phyloP scores from a whole-genome alignment of 768 basidiomycete genomes.

The Porphyrellus cyaneotinctus region DNA sequence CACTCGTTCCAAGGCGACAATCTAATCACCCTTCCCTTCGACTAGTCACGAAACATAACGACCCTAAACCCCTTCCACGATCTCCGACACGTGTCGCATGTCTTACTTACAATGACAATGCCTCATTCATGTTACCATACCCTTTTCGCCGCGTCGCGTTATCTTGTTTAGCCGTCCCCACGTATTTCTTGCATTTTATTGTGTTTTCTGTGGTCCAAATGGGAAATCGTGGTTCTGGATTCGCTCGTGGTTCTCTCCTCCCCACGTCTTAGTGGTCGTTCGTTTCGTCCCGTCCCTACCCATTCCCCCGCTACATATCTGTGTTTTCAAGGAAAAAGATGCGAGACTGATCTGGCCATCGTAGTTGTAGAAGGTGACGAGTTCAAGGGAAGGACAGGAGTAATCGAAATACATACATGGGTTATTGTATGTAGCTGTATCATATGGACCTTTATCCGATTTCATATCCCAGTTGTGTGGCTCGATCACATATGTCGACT shows the following conservation, averaged over 20 bases:
- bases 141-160: constrained; percentile 26
- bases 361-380: constrained; percentile 24
- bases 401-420: constrained; percentile 30
- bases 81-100: constrained; percentile 19
- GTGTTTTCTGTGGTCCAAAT: constrained; percentile 21
- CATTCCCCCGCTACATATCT: constrained; percentile 16
- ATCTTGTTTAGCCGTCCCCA: constrained; percentile 28
- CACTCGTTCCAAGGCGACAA: constrained; percentile 26
- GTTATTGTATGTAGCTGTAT: constrained; percentile 27
- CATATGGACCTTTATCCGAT: constrained; percentile 20
- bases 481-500: not conserved
- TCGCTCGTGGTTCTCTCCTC: constrained; percentile 12
- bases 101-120: constrained; percentile 31
- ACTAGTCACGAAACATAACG: constrained; percentile 24
- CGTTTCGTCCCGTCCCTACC: constrained; percentile 6
- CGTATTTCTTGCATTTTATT: constrained; percentile 21
- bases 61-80: constrained; percentile 12
- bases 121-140: constrained; percentile 28
- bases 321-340: constrained; percentile 20
- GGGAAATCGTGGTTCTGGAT: constrained; percentile 20
- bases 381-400: constrained; percentile 30
- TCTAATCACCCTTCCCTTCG: constrained; percentile 19
- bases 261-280: constrained; percentile 6
- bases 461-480: not conserved
- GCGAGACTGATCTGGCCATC: constrained; percentile 26